Evolutionary conservation across 352 stramenopile species (phyloP).

Genomic region (Phytophthora uliginosa): DNA sequence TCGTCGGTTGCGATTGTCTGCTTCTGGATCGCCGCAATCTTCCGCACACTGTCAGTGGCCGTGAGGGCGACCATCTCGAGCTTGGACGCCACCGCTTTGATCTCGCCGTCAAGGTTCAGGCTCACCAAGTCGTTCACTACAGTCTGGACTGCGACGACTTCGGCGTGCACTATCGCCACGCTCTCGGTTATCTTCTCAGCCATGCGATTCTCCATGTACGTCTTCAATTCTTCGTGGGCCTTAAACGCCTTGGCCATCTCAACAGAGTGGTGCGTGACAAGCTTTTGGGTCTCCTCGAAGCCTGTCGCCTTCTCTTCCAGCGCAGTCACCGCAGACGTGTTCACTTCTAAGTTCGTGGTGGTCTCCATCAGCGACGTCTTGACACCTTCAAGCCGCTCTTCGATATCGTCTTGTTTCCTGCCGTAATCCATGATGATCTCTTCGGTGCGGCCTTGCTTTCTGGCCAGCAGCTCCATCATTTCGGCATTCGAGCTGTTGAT

Average conservation of each 20-base stretch:
- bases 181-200: slow-evolving; percentile 70
- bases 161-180: slow-evolving; percentile 50
- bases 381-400: slow-evolving; percentile 46
- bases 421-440: slow-evolving; percentile 70
- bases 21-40: slow-evolving; percentile 69
- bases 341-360: slow-evolving; percentile 56
- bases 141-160: slow-evolving; percentile 60
- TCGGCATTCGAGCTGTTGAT: slow-evolving; percentile 85
- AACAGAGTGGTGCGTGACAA: slow-evolving; percentile 47
- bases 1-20: slow-evolving; percentile 62
- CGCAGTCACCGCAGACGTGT: slow-evolving; percentile 42
- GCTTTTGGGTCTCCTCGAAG: slow-evolving; percentile 71
- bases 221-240: slow-evolving; percentile 54
- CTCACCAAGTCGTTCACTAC: slow-evolving; percentile 66
- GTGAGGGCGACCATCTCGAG: slow-evolving; percentile 69
- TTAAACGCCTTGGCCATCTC: slow-evolving; percentile 54
- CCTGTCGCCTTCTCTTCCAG: slow-evolving; percentile 63
- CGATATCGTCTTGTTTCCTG: slow-evolving; percentile 53
- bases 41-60: slow-evolving; percentile 61
- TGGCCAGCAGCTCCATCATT: slow-evolving; percentile 59
- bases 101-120: slow-evolving; percentile 67
- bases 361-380: slow-evolving; percentile 69
- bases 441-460: slow-evolving; percentile 63
- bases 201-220: slow-evolving; percentile 61
- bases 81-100: slow-evolving; percentile 60